Evolutionary conservation across 73 alveolate genomes (phyloP).

Genomic region (Urostyla sp.): DNA sequence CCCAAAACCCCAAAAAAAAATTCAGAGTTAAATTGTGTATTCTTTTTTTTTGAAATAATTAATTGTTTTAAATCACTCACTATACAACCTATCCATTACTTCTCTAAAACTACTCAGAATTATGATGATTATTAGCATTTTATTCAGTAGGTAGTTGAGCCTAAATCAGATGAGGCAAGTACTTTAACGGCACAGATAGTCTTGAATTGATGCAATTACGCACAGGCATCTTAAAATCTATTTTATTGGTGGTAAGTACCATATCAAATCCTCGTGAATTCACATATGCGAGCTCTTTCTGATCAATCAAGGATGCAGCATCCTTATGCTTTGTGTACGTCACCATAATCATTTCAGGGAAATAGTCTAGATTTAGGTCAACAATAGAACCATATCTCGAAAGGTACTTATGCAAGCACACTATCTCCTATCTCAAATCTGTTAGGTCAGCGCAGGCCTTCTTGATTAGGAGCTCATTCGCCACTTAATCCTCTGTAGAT

Average conservation of each 20-base stretch:
- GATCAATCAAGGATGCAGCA: neutral
- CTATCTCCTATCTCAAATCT: slow-evolving; percentile 22
- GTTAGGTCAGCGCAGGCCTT: neutral
- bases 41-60: no score
- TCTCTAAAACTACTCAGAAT: no score
- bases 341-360: slow-evolving; percentile 43
- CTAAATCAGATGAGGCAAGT: slow-evolving; percentile 20
- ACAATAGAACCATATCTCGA: slow-evolving; percentile 42
- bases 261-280: neutral
- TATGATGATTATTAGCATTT: no score
- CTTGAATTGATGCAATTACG: slow-evolving; percentile 24
- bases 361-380: slow-evolving; percentile 54
- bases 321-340: slow-evolving; percentile 46
- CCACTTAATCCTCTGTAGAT: neutral
- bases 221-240: slow-evolving; percentile 55
- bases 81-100: no score
- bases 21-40: no score
- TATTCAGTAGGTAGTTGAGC: no score
- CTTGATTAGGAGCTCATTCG: neutral
- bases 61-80: no score
- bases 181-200: slow-evolving; percentile 5
- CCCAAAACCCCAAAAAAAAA: no score
- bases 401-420: slow-evolving; percentile 4
- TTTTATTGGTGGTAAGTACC: slow-evolving; percentile 9
- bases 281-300: neutral